Conservation (phyloP, 495 filamentous ascomycete species). For the Penicillium silybi region DNA sequence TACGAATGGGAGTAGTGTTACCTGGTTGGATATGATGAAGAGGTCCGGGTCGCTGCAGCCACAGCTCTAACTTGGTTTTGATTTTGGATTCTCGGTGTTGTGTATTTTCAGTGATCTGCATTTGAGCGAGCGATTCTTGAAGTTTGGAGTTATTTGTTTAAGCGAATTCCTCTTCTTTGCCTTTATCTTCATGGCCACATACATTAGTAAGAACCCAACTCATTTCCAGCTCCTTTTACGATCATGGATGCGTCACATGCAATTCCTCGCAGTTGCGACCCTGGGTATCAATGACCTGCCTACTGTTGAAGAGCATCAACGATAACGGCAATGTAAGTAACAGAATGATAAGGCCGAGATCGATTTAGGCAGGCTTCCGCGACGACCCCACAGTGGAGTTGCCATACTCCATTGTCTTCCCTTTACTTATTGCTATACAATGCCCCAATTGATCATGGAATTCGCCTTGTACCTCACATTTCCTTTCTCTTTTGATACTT, state of each 20-base stretch:
- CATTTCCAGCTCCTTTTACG: too few species aligned
- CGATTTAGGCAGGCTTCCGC: slow-evolving; percentile 15
- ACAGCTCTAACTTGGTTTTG: neutral
- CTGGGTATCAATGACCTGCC: too few species aligned
- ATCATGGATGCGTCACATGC: too few species aligned
- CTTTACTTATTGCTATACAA: neutral
- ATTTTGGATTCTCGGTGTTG: neutral
- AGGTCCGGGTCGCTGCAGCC: slow-evolving; percentile 2
- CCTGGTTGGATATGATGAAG: slow-evolving; percentile 22
- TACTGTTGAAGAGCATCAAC: too few species aligned
- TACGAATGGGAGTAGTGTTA: slow-evolving; percentile 9
- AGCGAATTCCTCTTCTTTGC: too few species aligned
- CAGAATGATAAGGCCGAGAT: neutral
- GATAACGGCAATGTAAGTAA: too few species aligned
- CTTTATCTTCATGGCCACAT: too few species aligned
- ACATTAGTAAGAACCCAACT: too few species aligned
- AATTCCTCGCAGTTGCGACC: too few species aligned
- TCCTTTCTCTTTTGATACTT: neutral
- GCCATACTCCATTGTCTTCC: neutral
- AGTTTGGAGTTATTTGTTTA: neutral
- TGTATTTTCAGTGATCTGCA: neutral
- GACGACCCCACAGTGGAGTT: slow-evolving; percentile 10
- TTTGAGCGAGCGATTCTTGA: neutral
- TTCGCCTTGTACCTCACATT: neutral
- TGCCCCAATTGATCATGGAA: neutral